Percentiles rank a stretch among this genome's conserved stretches.
phyloP scores from a whole-genome alignment of 1,139 yeast species.

The Magnusiomyces sp. region DNA sequence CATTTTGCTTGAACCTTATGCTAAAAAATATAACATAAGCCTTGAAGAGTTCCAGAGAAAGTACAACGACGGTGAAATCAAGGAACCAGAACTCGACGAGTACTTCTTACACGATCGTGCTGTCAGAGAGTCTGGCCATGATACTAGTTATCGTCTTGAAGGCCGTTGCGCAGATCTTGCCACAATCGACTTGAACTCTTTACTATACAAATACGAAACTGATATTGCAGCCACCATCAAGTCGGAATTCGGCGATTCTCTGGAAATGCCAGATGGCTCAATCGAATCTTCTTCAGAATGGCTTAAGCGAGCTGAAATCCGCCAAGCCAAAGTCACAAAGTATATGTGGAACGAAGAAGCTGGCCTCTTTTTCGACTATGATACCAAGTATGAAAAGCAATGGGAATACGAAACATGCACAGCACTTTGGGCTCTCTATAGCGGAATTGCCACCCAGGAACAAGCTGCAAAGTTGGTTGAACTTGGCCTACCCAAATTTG shows the following conservation, averaged over 20 bases:
- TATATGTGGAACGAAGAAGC: constrained; percentile 80
- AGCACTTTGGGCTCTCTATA: constrained; percentile 88
- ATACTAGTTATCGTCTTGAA: constrained; percentile 83
- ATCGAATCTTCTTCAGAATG: constrained; percentile 50
- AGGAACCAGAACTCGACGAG: constrained; percentile 75
- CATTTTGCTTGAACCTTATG: constrained; percentile 60
- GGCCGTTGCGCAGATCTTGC: constrained; percentile 86
- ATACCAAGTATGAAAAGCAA: constrained; percentile 49
- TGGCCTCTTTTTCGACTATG: constrained; percentile 79
- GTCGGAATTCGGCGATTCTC: constrained; percentile 45
- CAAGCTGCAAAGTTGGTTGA: constrained; percentile 63
- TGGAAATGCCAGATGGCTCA: constrained; percentile 35
- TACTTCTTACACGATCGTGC: constrained; percentile 92
- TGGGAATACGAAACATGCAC: constrained; percentile 81
- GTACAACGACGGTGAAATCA: constrained; percentile 59
- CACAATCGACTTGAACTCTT: constrained; percentile 80
- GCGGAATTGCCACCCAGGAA: constrained; percentile 60
- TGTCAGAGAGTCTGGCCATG: constrained; percentile 95
- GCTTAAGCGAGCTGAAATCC: constrained; percentile 45
- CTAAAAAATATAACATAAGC: constrained; percentile 50
- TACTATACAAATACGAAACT: constrained; percentile 80
- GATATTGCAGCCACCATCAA: constrained; percentile 69
- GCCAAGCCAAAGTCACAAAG: constrained; percentile 53
- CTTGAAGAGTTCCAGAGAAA: constrained; percentile 61
- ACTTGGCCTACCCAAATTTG: constrained; percentile 61